Conservation (phyloP, 768 basidiomycete species). For the Tubosaeta sp. region DNA sequence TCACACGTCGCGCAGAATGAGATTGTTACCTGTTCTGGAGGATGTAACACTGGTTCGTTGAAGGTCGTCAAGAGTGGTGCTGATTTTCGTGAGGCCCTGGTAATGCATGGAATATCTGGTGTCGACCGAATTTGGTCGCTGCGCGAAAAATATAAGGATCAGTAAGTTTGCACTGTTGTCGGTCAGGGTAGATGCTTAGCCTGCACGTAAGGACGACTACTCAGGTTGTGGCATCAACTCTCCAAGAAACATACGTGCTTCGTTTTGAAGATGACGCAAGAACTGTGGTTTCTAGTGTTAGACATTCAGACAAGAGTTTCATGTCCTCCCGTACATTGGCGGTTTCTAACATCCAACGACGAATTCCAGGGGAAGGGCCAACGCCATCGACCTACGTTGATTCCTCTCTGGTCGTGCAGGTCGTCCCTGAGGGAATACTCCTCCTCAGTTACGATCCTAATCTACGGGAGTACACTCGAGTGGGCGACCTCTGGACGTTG, state of each 20-base stretch:
- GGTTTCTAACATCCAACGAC: conserved; percentile 50
- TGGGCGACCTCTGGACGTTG: conserved; percentile 39
- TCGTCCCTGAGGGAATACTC: conserved; percentile 53
- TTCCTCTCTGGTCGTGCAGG: conserved; percentile 65
- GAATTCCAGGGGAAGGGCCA: conserved; percentile 12
- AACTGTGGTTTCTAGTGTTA: conserved; percentile 16
- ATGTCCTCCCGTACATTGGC: conserved; percentile 55
- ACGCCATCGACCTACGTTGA: conserved; percentile 33
- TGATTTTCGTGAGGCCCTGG: conserved; percentile 64
- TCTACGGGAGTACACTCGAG: conserved; percentile 38
- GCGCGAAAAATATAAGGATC: conserved; percentile 41
- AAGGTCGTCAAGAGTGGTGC: conserved; percentile 79
- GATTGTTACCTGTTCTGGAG: conserved; percentile 85
- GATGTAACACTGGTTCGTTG: conserved; percentile 68
- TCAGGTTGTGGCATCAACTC: conserved; percentile 58
- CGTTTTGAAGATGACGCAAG: conserved; percentile 36
- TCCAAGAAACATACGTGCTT: conserved; percentile 52
- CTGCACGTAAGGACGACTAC: conserved; percentile 42
- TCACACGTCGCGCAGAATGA: conserved; percentile 46
- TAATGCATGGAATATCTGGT: conserved; percentile 51
- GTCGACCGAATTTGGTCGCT: conserved; percentile 65
- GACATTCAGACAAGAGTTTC: conserved; percentile 48
- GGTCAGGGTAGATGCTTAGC: neutral
- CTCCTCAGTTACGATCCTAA: conserved; percentile 53
- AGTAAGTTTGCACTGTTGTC: conserved; percentile 36